Percentiles rank a stretch among this genome's conserved stretches.
phyloP scores from a whole-genome alignment of 805 yeast genomes.

The Wickerhamomyces tratensis region DNA sequence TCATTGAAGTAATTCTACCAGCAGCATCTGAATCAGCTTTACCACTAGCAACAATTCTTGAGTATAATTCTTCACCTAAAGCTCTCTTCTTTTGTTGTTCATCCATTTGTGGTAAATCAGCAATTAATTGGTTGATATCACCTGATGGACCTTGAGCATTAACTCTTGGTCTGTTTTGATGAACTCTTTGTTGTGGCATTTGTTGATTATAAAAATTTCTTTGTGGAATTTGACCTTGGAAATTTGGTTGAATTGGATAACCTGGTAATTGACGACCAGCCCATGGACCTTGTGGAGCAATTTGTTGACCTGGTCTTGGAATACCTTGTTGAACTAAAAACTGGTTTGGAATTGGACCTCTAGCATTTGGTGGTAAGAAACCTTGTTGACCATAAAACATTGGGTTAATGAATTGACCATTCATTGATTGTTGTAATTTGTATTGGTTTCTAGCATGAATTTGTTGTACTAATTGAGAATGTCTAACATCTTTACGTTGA shows the following conservation, averaged over 20 bases:
- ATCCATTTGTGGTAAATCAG: slow-evolving; percentile 53
- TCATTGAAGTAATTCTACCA: slow-evolving; percentile 98
- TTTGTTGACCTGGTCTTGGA: slow-evolving; percentile 55
- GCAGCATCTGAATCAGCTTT: slow-evolving; percentile 93
- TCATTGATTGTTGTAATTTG: slow-evolving; percentile 93
- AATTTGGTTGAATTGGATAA: slow-evolving; percentile 82
- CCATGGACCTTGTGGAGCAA: slow-evolving; percentile 64
- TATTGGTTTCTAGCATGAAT: slow-evolving; percentile 96
- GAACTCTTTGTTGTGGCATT: slow-evolving; percentile 12
- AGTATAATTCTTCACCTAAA: slow-evolving; percentile 95
- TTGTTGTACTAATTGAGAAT: slow-evolving; percentile 95
- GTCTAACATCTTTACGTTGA: slow-evolving; percentile 97
- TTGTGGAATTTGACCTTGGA: slow-evolving; percentile 26
- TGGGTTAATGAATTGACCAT: slow-evolving; percentile 82
- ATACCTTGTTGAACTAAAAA: slow-evolving; percentile 59
- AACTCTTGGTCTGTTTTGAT: slow-evolving; percentile 29
- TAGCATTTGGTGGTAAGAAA: slow-evolving; percentile 73
- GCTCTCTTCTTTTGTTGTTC: slow-evolving; percentile 94
- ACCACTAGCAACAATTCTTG: slow-evolving; percentile 79
- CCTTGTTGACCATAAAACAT: slow-evolving; percentile 75
- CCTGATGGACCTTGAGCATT: slow-evolving; percentile 18
- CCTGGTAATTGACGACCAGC: slow-evolving; percentile 56
- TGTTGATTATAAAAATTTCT: slow-evolving; percentile 41
- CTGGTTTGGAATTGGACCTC: slow-evolving; percentile 80
- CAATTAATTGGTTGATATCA: slow-evolving; percentile 40